Evolutionary conservation across 768 basidiomycete genomes (phyloP).

Genomic region (Lepiota brunneoincarnata): DNA sequence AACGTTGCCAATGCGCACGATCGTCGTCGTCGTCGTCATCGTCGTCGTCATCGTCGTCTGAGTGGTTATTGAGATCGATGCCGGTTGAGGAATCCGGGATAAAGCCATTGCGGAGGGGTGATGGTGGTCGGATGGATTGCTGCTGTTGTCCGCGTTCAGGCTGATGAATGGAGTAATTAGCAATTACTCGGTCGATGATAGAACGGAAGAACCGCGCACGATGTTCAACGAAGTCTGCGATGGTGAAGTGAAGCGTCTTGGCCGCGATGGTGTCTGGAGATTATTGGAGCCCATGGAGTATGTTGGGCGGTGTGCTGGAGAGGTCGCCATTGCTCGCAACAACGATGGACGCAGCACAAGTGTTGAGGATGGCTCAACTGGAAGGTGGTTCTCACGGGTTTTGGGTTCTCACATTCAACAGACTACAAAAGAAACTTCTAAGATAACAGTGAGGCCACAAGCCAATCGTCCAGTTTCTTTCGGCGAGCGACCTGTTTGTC

Average conservation of each 20-base stretch:
- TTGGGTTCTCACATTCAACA: neutral
- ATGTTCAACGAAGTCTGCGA: constrained; percentile 14
- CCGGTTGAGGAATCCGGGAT: constrained; percentile 57
- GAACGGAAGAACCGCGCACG: neutral
- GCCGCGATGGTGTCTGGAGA: constrained; percentile 20
- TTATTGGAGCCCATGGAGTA: constrained; percentile 19
- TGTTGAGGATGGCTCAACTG: constrained; percentile 2
- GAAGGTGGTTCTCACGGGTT: constrained; percentile 6
- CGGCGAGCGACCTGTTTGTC: neutral
- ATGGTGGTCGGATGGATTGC: constrained; percentile 54
- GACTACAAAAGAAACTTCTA: neutral
- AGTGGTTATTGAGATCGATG: constrained; percentile 46
- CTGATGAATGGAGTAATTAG: constrained; percentile 18
- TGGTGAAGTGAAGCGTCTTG: constrained; percentile 26
- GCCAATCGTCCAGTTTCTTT: neutral
- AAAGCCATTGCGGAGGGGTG: constrained; percentile 68
- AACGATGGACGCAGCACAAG: constrained; percentile 1
- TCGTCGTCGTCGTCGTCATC: constrained; percentile 35
- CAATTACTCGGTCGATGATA: neutral
- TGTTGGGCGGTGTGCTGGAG: constrained; percentile 20
- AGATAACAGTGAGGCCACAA: neutral
- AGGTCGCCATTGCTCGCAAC: constrained; percentile 18
- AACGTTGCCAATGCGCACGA: constrained; percentile 31
- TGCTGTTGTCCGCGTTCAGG: constrained; percentile 35
- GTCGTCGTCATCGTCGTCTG: constrained; percentile 41